phyloP scores from a whole-genome alignment of 495 filamentous ascomycete species.

The Annulohypoxylon maeteangense region DNA sequence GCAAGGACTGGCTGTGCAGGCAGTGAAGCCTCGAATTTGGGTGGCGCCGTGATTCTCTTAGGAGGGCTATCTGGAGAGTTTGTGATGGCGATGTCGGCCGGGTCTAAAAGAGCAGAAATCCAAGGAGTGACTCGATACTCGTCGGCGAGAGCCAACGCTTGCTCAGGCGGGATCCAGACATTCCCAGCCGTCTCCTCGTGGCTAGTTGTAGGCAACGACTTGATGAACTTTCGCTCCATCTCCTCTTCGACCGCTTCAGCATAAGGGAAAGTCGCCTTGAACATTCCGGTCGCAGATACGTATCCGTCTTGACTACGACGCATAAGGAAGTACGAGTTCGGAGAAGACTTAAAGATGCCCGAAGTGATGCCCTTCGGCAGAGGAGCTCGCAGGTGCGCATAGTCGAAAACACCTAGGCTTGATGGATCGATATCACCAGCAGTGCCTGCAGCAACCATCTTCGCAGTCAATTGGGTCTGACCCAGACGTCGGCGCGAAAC shows the following conservation, averaged over 20 bases:
- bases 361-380: conserved; percentile 88
- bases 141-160: conserved; percentile 83
- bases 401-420: conserved; percentile 88
- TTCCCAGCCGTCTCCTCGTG: conserved; percentile 95
- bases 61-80: conserved; percentile 57
- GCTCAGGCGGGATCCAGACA: conserved; percentile 89
- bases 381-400: conserved; percentile 92
- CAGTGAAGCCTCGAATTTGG: conserved; percentile 64
- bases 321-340: conserved; percentile 97
- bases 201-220: conserved; percentile 78
- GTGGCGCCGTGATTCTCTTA: conserved; percentile 77
- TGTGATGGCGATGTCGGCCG: conserved; percentile 68
- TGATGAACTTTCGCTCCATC: conserved; percentile 86
- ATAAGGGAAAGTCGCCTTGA: conserved; percentile 98
- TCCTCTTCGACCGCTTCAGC: conserved; percentile 86
- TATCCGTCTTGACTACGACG: conserved; percentile 93
- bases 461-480: conserved; percentile 89
- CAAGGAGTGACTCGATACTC: conserved; percentile 84
- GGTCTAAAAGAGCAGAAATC: conserved; percentile 90
- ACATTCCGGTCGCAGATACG: conserved; percentile 98
- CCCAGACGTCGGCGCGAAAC: conserved; percentile 87
- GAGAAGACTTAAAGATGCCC: conserved; percentile 87
- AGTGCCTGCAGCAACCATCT: conserved; percentile 71
- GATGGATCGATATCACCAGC: conserved; percentile 73
- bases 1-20: conserved; percentile 53